Evolutionary conservation across 306 rosid species (phyloP).

Genomic region (Acacia crassicarpa): DNA sequence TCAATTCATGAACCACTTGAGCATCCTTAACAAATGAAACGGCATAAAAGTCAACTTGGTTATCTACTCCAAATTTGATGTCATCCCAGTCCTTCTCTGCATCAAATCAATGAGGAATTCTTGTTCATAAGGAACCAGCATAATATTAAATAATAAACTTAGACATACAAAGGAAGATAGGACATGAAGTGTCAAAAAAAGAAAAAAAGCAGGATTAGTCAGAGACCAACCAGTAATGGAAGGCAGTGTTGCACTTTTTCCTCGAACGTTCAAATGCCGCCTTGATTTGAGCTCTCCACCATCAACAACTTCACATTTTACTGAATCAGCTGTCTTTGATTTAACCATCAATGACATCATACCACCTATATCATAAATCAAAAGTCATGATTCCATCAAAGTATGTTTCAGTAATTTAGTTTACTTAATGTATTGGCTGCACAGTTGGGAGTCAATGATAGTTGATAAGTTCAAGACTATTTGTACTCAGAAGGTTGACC

Average conservation of each 20-base stretch:
- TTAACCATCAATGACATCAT: conserved; percentile 90
- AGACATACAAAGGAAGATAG: neutral
- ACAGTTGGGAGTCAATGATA: neutral
- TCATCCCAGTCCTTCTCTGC: conserved; percentile 99
- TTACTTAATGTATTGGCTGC: neutral
- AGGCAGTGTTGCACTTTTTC: conserved; percentile 97
- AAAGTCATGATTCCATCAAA: conserved; percentile 26
- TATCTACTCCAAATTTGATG: conserved; percentile 96
- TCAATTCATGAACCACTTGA: conserved; percentile 89
- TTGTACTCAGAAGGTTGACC: neutral
- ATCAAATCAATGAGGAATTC: conserved; percentile 35
- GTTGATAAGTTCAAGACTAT: neutral
- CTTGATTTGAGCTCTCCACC: conserved; percentile 98
- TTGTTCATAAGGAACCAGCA: conserved; percentile 2
- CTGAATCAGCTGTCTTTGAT: conserved; percentile 82
- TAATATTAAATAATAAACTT: neutral
- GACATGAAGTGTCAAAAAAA: neutral
- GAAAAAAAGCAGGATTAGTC: conserved; percentile 11
- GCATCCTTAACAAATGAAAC: conserved; percentile 98
- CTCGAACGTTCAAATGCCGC: conserved; percentile 94
- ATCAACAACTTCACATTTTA: conserved; percentile 94
- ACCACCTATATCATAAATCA: conserved; percentile 68
- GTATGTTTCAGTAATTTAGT: neutral
- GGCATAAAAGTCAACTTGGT: conserved; percentile 97
- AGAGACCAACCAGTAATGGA: conserved; percentile 83